phyloP scores from a whole-genome alignment of 2,329 filamentous ascomycete genomes.

The Aspergillus tamarii region DNA sequence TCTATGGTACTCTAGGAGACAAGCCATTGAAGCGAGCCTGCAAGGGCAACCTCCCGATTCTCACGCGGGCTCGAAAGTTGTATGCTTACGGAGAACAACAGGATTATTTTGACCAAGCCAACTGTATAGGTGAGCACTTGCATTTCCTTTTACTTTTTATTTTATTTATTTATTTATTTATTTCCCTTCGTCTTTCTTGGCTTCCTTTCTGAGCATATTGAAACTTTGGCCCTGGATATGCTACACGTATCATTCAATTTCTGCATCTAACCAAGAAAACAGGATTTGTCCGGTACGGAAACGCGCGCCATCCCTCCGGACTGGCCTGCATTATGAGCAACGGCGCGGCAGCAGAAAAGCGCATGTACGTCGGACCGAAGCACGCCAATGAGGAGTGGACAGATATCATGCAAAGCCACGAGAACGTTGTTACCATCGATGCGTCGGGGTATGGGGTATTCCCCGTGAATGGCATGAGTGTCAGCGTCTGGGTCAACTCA shows the following conservation, averaged over 20 bases:
- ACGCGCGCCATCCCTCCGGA: constrained; percentile 53
- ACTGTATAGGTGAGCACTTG: constrained; percentile 57
- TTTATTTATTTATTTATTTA: too few relatives aligned
- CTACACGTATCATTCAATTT: too few relatives aligned
- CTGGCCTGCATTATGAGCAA: constrained; percentile 63
- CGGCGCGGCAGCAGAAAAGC: constrained; percentile 52
- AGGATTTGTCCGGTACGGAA: constrained; percentile 58
- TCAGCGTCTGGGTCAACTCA: constrained; percentile 65
- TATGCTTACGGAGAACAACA: constrained; percentile 69
- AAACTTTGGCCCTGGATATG: not conserved
- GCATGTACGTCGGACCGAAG: constrained; percentile 64
- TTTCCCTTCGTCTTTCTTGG: not conserved
- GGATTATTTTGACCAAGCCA: constrained; percentile 64
- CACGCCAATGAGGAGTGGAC: constrained; percentile 66
- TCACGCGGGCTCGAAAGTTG: constrained; percentile 65
- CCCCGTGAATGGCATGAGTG: constrained; percentile 55
- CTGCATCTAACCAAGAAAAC: constrained; percentile 10
- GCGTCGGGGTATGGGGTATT: constrained; percentile 63
- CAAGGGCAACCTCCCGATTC: constrained; percentile 58
- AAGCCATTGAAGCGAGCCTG: constrained; percentile 58
- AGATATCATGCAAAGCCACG: constrained; percentile 58
- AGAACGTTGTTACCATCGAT: constrained; percentile 59
- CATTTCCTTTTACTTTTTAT: constrained; percentile 1
- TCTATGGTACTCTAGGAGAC: constrained; percentile 64
- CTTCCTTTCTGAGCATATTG: not conserved